Base-by-base conservation (phyloP, 2,329 filamentous ascomycete species). In the Pseudodiploospora longispora region DNA sequence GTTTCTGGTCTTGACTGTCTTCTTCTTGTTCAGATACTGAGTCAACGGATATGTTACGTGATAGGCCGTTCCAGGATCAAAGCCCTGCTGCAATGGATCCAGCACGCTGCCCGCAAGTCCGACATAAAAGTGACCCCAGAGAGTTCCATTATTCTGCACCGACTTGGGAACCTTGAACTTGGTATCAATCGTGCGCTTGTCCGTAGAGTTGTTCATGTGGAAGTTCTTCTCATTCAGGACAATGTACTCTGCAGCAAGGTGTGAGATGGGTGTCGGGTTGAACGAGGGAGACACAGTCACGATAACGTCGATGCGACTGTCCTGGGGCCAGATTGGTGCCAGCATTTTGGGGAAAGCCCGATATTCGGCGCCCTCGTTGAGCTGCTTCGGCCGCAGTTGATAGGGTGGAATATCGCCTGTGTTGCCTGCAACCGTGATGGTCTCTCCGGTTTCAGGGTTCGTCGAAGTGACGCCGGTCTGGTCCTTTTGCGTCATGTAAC, bases 111-210 rank as follows among this genome's bases (percentile, higher is more conserved):
- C 91, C 7, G 81, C 69, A 52, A 95, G 78, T 8, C 81, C 87
- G 48, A 97, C 71, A 57, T 89, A 95, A 65, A 97, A 94, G 64
- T 98, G 93, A 3, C 87, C 91, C 82, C 87, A 96, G 7, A 98
- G 76, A 1, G 91, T 96, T 31, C 87, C 89, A 61, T 97, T 97
- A 53, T 89, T 76, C 71, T 96, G 90, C 1, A 95, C 89, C 36
- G 79, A 74, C 49, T 74, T 72, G 3, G 93, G 91, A 4, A 97
- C 81, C 3, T 74, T 67, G 59, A 98, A 88, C 33, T 74, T 82
- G 6, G 85, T 86, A 53, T 91, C 82, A 46, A 90, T 75, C 43
- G 83, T 75, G 46, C 93, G 80, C 58, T 76, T 83, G 57, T 97
- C 89, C 46, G 80, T 83, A 59, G 75, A 88, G 64, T 94, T 83